Base-by-base conservation (phyloP, 2,329 filamentous ascomycete genomes). In the Gaeumannomyces sp. region DNA sequence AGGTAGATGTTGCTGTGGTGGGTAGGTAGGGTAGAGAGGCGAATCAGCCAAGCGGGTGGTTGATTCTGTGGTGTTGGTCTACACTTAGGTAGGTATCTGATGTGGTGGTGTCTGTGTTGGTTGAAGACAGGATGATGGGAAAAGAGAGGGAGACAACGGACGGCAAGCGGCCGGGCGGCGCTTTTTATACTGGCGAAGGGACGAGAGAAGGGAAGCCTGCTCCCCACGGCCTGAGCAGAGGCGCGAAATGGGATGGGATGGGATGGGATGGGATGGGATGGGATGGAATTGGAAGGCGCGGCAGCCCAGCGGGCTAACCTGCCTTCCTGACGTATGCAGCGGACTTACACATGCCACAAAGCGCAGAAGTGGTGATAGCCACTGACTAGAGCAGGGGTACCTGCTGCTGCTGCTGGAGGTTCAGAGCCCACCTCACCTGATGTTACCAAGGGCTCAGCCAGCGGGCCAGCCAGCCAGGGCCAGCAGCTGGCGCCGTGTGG, bases 321-420 rank as follows among this genome's bases (percentile, higher is more conserved):
- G 57, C 29, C 57, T 59, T 28, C 57, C 57, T 29, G 25, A 59
- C 57, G 27, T 59, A 28, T 29, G 57, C 57, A 16, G 29, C 57
- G 27, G 57, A 28, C 27, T 29, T 59, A 31, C 57, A 59, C 57
- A 59, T 59, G 57, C 57, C 57, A 59, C 57, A 59, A 59, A 59
- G 27, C 13, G 57, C 57, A 19, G 27, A 59, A 59, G 57, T 59
- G 57, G 57, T 19, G 57, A 59, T 31, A 28, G 25, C 13, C 29
- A 31, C 27, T 29, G 57, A 59, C 27, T n/a, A 53, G 45, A 53
- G 45, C 22, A n/a, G 45, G 45, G 45, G 13, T 59, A 59, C 13
- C 6, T 27, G 25, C 57, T 59, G 56, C 28, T 10, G 19, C 22
- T 16, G 13, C 57, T 59, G 57, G 38, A 45, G 38, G 38, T 16